Base-by-base conservation (phyloP, 257 asterid species). In the Henckelia pumila region DNA sequence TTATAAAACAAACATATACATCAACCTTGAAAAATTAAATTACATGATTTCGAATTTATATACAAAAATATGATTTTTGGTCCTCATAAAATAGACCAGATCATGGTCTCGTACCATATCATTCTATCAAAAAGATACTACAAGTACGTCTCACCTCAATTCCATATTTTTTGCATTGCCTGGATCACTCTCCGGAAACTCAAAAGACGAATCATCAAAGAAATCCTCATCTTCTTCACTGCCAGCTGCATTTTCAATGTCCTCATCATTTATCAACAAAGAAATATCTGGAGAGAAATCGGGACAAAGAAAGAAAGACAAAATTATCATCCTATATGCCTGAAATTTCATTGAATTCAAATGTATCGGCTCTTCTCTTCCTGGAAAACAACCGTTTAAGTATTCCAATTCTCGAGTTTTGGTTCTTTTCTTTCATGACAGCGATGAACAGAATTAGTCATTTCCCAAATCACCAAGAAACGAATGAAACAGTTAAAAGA, bases 301-400 rank as follows among this genome's bases (percentile, higher is more conserved):
- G 61, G 7, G 7, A 56, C 2, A 7, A 6, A 24, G 24, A 26
- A 50, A 17, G 29, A 58, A 26, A 26, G 26, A 62, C 29, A 28
- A 14, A 16, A 14, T 67, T 8, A 16, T 55, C 7, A 6, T 47
- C 62, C 44, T 58, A 33, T 71, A 37, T 37, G 77, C 96, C 98
- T 78, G 91, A 79, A 68, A 69, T 47, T 10, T 79, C 84, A 32
- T 52, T 61, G 6, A 68, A 76, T 69, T 66, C 71, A 24, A 69
- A 78, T 5, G 77, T 76, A 59, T 89, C 80, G 17, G 77, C 77
- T 75, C 59, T 86, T 85, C 83, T 92, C 80, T 78, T 85, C 76
- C 88, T 79, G 17, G 71, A 61, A 73, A 92, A 83, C 98, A 92
- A 92, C 77, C 82, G 74, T 19, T 52, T 84, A 59, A 89, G 68